Conservation (phyloP, 2,329 filamentous ascomycete genomes). For the Claviceps africana region DNA sequence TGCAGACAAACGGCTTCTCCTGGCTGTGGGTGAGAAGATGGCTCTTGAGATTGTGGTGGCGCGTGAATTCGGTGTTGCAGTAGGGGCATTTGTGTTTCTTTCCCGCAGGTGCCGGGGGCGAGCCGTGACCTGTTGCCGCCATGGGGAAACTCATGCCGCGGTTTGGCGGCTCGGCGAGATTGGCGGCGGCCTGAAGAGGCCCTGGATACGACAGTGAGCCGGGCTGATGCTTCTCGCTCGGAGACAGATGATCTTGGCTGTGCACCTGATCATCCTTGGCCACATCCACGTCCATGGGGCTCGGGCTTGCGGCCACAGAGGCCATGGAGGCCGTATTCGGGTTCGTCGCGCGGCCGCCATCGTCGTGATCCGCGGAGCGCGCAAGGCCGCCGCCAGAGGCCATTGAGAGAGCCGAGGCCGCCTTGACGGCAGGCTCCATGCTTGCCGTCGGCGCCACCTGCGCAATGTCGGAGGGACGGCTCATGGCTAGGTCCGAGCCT, state of each 20-base stretch:
- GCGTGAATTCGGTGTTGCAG: constrained; percentile 90
- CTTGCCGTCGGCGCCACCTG: constrained; percentile 27
- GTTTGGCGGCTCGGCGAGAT: constrained; percentile 29
- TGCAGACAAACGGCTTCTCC: constrained; percentile 92
- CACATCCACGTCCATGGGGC: constrained; percentile 39
- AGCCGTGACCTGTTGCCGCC: constrained; percentile 28
- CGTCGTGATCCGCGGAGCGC: constrained; percentile 27
- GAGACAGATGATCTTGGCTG: constrained; percentile 27
- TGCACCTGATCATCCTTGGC: constrained; percentile 24
- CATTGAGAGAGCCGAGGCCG: constrained; percentile 19
- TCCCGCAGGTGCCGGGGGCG: constrained; percentile 44
- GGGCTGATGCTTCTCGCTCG: constrained; percentile 37
- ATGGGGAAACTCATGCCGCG: constrained; percentile 47
- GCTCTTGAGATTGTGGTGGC: constrained; percentile 94
- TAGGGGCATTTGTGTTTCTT: constrained; percentile 97
- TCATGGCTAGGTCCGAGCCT: constrained; percentile 37
- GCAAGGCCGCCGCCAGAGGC: constrained; percentile 16
- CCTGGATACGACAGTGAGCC: constrained; percentile 42
- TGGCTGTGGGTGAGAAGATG: constrained; percentile 95
- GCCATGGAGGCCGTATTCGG: constrained; percentile 27
- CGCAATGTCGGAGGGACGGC: constrained; percentile 40
- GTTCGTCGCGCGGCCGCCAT: constrained; percentile 21
- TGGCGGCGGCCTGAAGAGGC: constrained; percentile 28
- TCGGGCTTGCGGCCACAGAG: constrained; percentile 35
- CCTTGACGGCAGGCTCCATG: constrained; percentile 28